These are phyloP conservation scores for Apiotrichum sp. DNA, from an alignment of 1,284 basidiomycete genomes.

Conservation along the genomic window DNA sequence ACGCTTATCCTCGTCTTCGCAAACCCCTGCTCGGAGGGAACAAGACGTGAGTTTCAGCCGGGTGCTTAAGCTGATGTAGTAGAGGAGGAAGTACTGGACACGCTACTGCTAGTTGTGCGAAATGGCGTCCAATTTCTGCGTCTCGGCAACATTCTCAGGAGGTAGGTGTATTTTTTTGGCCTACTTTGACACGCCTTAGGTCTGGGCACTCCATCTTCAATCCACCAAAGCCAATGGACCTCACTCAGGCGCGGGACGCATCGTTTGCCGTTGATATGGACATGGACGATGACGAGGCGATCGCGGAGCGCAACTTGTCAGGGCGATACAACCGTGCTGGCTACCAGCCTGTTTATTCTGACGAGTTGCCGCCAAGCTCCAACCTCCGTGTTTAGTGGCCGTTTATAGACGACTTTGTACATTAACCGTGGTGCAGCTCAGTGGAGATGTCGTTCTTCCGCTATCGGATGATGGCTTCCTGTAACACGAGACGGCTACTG, in stretches of 20 bases:
- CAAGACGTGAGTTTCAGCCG: slow-evolving; percentile 27
- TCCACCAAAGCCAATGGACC: slow-evolving; percentile 84
- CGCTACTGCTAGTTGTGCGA: slow-evolving; percentile 75
- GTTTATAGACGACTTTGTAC: background rate
- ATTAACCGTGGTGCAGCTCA: slow-evolving; percentile 3
- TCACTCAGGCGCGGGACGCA: slow-evolving; percentile 51
- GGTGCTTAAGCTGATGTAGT: slow-evolving; percentile 50
- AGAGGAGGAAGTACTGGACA: slow-evolving; percentile 87
- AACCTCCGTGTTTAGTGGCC: background rate
- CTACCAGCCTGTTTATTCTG: slow-evolving; percentile 31
- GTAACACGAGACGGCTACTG: no score
- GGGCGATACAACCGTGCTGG: slow-evolving; percentile 1
- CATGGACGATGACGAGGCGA: slow-evolving; percentile 54
- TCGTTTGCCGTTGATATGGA: slow-evolving; percentile 55
- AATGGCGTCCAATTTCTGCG: slow-evolving; percentile 87
- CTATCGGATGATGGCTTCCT: no score
- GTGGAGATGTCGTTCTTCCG: no score
- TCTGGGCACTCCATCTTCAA: slow-evolving; percentile 92
- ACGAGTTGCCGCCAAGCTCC: slow-evolving; percentile 3
- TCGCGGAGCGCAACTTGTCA: slow-evolving; percentile 34
- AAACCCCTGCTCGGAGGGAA: slow-evolving; percentile 42
- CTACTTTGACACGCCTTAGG: slow-evolving; percentile 47
- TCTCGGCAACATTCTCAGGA: slow-evolving; percentile 79
- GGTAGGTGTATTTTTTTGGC: slow-evolving; percentile 54
- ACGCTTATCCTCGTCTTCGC: slow-evolving; percentile 80